These are phyloP conservation scores for Akanthomyces uredinophilus DNA, from an alignment of 2,329 filamentous ascomycete genomes.

Conservation along the genomic window DNA sequence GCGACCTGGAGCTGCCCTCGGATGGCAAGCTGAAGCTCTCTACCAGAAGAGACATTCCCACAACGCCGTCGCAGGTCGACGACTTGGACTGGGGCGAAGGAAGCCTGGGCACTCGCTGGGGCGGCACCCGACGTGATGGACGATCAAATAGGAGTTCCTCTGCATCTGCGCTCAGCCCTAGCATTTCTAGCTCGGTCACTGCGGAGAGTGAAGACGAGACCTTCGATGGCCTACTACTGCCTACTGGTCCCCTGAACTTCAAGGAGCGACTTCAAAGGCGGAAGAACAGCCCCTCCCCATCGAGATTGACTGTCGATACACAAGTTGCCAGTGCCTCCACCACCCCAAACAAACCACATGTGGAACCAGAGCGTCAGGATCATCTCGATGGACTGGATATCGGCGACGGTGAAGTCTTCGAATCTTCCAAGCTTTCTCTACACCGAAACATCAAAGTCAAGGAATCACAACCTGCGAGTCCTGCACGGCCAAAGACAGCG, in stretches of 20 bases:
- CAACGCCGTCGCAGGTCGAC: conserved; percentile 58
- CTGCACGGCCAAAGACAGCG: conserved; percentile 65
- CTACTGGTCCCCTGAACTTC: conserved; percentile 78
- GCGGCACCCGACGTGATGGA: conserved; percentile 76
- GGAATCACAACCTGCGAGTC: conserved; percentile 61
- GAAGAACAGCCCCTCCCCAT: conserved; percentile 55
- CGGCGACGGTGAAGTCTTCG: conserved; percentile 75
- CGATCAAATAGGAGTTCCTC: conserved; percentile 80
- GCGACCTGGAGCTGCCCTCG: conserved; percentile 66
- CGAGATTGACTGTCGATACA: conserved; percentile 39
- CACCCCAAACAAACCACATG: conserved; percentile 27
- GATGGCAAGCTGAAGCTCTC: conserved; percentile 62
- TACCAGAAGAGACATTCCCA: conserved; percentile 55
- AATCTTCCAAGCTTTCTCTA: conserved; percentile 72
- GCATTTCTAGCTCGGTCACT: conserved; percentile 84
- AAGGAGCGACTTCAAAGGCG: conserved; percentile 70
- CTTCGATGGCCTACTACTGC: conserved; percentile 82
- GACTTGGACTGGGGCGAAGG: conserved; percentile 94
- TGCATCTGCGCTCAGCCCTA: conserved; percentile 84
- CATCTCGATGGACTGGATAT: conserved; percentile 84
- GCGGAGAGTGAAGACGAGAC: conserved; percentile 91
- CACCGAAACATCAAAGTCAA: conserved; percentile 93
- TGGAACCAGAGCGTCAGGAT: conserved; percentile 60
- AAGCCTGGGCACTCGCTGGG: conserved; percentile 84
- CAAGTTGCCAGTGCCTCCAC: conserved; percentile 14